phyloP scores from a whole-genome alignment of 305 asterid species.

The Fraxinus sp. region DNA sequence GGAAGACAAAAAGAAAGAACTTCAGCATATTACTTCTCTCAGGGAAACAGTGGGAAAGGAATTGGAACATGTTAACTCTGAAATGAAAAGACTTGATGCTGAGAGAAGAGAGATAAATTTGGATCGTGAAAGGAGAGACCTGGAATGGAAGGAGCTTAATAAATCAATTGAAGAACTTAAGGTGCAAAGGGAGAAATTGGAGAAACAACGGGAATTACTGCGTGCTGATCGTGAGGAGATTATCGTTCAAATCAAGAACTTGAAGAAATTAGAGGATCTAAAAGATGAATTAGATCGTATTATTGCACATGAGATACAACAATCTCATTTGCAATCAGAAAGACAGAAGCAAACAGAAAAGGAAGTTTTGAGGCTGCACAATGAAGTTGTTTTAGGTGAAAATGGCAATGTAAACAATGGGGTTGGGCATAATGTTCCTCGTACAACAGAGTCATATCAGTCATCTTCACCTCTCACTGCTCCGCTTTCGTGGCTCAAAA shows the following conservation, averaged over 20 bases:
- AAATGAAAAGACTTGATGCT: constrained; percentile 68
- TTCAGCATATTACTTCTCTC: constrained; percentile 54
- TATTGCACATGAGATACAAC: constrained; percentile 43
- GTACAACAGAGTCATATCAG: constrained; percentile 36
- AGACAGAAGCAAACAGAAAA: not conserved
- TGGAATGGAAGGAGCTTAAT: constrained; percentile 82
- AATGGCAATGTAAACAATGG: constrained; percentile 43
- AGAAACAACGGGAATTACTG: constrained; percentile 86
- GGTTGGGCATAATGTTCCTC: constrained; percentile 32
- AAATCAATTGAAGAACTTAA: constrained; percentile 76
- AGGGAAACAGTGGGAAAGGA: constrained; percentile 65
- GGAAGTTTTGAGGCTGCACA: not conserved
- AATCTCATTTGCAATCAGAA: not conserved
- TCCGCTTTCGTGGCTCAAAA: constrained; percentile 83
- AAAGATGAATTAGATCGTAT: constrained; percentile 68
- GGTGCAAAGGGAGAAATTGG: constrained; percentile 61
- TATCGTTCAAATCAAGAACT: constrained; percentile 64
- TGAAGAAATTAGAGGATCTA: constrained; percentile 75
- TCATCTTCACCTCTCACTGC: constrained; percentile 67
- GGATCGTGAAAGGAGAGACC: constrained; percentile 81
- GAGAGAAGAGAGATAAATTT: constrained; percentile 66
- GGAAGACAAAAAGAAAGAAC: constrained; percentile 71
- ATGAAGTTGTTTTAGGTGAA: constrained; percentile 31
- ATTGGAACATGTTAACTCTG: constrained; percentile 68
- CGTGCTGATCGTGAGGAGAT: constrained; percentile 82